Percentiles rank a stretch among this genome's conserved stretches.
phyloP scores from a whole-genome alignment of 352 stramenopile genomes.

The Pythium dissotocum region DNA sequence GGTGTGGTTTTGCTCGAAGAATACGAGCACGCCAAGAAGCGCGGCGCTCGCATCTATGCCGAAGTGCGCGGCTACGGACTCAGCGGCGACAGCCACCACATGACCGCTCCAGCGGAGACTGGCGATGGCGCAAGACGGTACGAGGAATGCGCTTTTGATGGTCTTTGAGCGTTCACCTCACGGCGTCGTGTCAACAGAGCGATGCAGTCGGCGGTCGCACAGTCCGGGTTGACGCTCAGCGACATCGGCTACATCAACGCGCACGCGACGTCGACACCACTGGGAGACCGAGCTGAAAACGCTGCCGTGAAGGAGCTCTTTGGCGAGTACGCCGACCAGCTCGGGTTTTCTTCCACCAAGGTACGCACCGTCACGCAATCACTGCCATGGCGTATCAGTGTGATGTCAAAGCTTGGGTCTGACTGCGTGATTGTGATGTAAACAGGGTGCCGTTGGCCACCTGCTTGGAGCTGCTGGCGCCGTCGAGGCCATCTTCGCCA shows the following conservation, averaged over 20 bases:
- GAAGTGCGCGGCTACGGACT: conserved; percentile 96
- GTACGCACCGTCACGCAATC: conserved; percentile 19
- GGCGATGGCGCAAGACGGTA: conserved; percentile 64
- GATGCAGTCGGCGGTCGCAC: conserved; percentile 91
- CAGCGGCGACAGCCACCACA: conserved; percentile 96
- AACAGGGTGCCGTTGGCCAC: conserved; percentile 92
- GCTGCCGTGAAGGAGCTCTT: conserved; percentile 90
- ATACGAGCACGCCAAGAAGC: conserved; percentile 91
- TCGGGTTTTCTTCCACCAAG: conserved; percentile 86
- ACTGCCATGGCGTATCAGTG: neutral
- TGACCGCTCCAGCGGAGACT: conserved; percentile 69
- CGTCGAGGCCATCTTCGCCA: conserved; percentile 95
- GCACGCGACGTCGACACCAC: conserved; percentile 97
- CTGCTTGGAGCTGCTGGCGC: conserved; percentile 95
- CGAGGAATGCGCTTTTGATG: neutral
- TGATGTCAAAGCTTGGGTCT: neutral
- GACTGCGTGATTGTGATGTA: neutral
- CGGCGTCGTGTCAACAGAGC: conserved; percentile 42
- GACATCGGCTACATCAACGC: conserved; percentile 98
- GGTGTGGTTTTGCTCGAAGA: conserved; percentile 76
- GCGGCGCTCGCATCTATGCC: conserved; percentile 93
- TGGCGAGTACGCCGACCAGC: conserved; percentile 42
- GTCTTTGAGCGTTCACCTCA: no score
- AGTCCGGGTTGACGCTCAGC: conserved; percentile 69
- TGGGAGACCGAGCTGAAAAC: conserved; percentile 95